Percentiles rank a stretch among this genome's conserved stretches.
Conservation (phyloP, 208 protist genomes). For the Leishmania gerbilli region DNA sequence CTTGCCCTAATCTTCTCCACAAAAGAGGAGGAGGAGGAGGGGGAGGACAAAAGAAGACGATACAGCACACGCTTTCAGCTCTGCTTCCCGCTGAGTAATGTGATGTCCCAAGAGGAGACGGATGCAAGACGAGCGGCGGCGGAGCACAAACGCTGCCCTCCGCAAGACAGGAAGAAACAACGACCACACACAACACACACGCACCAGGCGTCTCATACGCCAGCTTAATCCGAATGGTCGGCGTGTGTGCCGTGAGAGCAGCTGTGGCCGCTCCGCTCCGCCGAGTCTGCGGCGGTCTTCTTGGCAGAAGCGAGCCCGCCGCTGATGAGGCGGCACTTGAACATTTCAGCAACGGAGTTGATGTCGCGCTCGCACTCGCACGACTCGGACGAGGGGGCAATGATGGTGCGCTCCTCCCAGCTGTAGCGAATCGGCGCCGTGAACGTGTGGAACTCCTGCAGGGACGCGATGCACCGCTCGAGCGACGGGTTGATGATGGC, state of each 20-base stretch:
- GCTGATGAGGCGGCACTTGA: conserved; percentile 30
- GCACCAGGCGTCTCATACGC: background rate
- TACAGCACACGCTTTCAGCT: background rate
- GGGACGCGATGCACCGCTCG: conserved; percentile 38
- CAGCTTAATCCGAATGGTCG: conserved; percentile 2
- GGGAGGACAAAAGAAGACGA: background rate
- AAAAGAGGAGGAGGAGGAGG: background rate
- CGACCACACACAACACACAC: background rate
- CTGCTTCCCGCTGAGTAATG: background rate
- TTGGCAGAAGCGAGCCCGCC: background rate
- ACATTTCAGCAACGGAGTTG: conserved; percentile 56
- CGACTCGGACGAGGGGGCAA: conserved; percentile 28
- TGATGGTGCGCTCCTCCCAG: conserved; percentile 61
- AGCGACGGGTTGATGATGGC: conserved; percentile 53
- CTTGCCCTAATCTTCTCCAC: background rate
- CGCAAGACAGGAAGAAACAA: background rate
- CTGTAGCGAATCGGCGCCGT: conserved; percentile 43
- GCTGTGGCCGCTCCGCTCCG: background rate
- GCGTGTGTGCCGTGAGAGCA: conserved; percentile 9
- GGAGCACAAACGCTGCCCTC: background rate
- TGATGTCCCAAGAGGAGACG: background rate
- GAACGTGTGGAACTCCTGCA: conserved; percentile 68
- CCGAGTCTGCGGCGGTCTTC: background rate
- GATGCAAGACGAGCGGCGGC: background rate
- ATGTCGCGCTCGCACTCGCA: conserved; percentile 70